Evolutionary conservation across 495 filamentous ascomycete genomes (phyloP).

Genomic region (Aspergillus avenaceus): DNA sequence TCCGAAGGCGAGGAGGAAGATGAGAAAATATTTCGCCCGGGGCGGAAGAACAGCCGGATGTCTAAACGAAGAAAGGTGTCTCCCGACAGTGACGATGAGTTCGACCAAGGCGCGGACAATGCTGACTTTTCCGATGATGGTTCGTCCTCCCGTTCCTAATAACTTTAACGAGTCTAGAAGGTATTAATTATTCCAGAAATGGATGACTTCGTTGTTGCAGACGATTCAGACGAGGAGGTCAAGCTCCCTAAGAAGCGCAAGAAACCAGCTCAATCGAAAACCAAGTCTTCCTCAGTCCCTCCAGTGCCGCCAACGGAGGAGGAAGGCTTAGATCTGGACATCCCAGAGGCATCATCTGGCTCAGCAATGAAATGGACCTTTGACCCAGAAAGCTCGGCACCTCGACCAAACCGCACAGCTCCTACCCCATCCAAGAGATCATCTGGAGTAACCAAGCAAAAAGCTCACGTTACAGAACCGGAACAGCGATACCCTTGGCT

Average conservation of each 20-base stretch:
- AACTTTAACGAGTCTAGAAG: neutral
- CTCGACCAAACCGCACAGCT: slow-evolving; percentile 49
- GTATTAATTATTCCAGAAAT: slow-evolving; percentile 51
- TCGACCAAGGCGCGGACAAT: slow-evolving; percentile 51
- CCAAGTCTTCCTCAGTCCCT: slow-evolving; percentile 53
- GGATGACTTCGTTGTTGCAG: slow-evolving; percentile 79
- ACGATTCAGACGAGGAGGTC: slow-evolving; percentile 76
- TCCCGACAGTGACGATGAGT: slow-evolving; percentile 64
- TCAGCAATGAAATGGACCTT: slow-evolving; percentile 83
- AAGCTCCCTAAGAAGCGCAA: slow-evolving; percentile 69
- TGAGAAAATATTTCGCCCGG: slow-evolving; percentile 45
- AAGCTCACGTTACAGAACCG: slow-evolving; percentile 72
- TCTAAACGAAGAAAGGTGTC: slow-evolving; percentile 51
- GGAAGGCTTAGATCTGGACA: slow-evolving; percentile 47
- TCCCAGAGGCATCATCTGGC: slow-evolving; percentile 56
- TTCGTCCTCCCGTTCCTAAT: slow-evolving; percentile 35
- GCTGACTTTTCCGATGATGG: slow-evolving; percentile 57
- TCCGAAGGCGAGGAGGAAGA: slow-evolving; percentile 55
- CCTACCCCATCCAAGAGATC: slow-evolving; percentile 39
- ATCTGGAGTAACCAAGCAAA: slow-evolving; percentile 59
- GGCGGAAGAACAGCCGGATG: slow-evolving; percentile 30
- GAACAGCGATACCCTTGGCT: slow-evolving; percentile 87
- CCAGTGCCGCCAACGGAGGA: slow-evolving; percentile 44
- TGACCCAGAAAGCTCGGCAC: slow-evolving; percentile 69
- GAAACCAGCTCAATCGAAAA: slow-evolving; percentile 47